Conservation (phyloP, 2,329 filamentous ascomycete genomes). For the Aspergillus luchuensis region DNA sequence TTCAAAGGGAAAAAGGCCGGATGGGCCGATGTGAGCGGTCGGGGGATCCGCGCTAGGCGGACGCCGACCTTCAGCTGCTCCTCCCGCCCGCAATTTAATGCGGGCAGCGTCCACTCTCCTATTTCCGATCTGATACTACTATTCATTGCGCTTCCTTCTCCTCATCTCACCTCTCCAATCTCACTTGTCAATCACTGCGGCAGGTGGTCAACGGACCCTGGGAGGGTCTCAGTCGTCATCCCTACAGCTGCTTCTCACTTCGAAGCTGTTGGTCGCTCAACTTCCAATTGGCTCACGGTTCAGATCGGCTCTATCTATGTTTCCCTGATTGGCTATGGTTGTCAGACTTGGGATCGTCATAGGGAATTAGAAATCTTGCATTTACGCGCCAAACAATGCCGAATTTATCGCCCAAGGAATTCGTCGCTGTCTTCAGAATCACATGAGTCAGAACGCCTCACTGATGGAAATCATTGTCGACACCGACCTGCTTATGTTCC, state of each 20-base stretch:
- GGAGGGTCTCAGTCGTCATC: background rate
- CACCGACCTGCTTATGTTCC: constrained; percentile 18
- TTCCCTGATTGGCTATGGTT: background rate
- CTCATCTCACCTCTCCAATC: background rate
- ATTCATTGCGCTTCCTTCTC: background rate
- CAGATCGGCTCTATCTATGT: constrained; percentile 3
- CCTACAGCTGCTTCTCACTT: background rate
- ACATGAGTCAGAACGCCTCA: constrained; percentile 9
- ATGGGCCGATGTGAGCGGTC: constrained; percentile 22
- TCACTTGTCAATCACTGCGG: background rate
- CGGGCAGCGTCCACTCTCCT: constrained; percentile 1
- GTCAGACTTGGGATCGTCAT: background rate
- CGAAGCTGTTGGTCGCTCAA: background rate
- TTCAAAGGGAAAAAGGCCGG: constrained; percentile 9
- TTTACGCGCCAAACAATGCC: constrained; percentile 17
- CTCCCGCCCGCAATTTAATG: constrained; percentile 4
- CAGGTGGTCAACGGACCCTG: background rate
- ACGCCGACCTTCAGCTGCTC: constrained; percentile 6
- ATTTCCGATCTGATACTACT: background rate
- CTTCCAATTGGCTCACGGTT: background rate
- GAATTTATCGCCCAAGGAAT: constrained; percentile 9
- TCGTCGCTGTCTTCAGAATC: background rate
- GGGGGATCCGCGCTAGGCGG: constrained; percentile 22
- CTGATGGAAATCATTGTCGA: constrained; percentile 31
- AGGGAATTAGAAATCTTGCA: background rate